phyloP scores from a whole-genome alignment of 345 rosid genomes.

The Sisymbrium altissimum region DNA sequence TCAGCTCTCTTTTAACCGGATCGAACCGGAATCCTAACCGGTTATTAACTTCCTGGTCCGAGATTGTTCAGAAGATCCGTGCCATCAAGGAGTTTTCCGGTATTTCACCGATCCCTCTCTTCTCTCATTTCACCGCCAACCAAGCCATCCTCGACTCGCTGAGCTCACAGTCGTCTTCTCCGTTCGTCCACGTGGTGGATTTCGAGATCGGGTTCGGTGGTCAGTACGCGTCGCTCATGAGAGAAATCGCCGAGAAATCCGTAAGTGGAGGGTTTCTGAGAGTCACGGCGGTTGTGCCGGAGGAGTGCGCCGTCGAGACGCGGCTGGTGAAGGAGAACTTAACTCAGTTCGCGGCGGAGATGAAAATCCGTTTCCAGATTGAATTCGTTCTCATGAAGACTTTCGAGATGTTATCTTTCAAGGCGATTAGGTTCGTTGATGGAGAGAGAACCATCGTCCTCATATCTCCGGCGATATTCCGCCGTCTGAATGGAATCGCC shows the following conservation, averaged over 20 bases:
- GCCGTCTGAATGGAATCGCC: conserved; percentile 43
- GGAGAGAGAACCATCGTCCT: conserved; percentile 65
- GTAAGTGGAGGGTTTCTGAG: conserved; percentile 49
- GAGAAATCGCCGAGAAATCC: conserved; percentile 62
- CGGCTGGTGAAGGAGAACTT: conserved; percentile 70
- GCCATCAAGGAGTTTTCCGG: conserved; percentile 71
- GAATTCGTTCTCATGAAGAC: conserved; percentile 66
- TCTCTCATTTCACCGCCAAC: conserved; percentile 76
- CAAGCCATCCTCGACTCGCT: conserved; percentile 85
- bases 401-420: conserved; percentile 71
- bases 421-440: conserved; percentile 61
- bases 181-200: conserved; percentile 75
- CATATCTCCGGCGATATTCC: conserved; percentile 62
- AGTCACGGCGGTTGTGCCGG: conserved; percentile 77
- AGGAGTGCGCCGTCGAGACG: conserved; percentile 64
- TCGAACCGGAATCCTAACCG: conserved; percentile 37
- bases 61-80: conserved; percentile 65
- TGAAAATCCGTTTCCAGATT: conserved; percentile 64
- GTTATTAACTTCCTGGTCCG: conserved; percentile 58
- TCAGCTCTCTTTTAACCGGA: conserved; percentile 52
- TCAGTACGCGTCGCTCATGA: conserved; percentile 86
- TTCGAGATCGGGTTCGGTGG: conserved; percentile 93
- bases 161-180: conserved; percentile 40
- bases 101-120: conserved; percentile 87
- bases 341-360: conserved; percentile 73